phyloP scores from a whole-genome alignment of 2,329 filamentous ascomycete genomes.

The Helotiales sp. region DNA sequence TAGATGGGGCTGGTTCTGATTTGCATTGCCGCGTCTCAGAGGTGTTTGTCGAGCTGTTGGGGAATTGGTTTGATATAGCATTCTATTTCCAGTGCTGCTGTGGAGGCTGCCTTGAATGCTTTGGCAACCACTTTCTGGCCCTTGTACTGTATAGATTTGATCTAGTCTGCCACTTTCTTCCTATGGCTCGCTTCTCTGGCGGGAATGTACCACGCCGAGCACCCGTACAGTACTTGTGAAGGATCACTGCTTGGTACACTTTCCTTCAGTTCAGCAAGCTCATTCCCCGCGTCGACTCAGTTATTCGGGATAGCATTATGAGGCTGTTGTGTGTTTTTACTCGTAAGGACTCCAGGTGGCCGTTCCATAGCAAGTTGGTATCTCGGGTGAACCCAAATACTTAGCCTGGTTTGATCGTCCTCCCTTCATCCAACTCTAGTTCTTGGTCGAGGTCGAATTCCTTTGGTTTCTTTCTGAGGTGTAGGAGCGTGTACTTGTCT shows the following conservation, averaged over 20 bases:
- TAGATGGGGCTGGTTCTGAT: background rate
- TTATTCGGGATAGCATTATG: slow-evolving; percentile 18
- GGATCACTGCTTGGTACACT: slow-evolving; percentile 33
- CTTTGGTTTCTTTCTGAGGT: slow-evolving; percentile 6
- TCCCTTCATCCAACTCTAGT: slow-evolving; percentile 1
- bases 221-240: slow-evolving; percentile 41
- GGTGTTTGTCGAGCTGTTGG: background rate
- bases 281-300: slow-evolving; percentile 12
- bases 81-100: slow-evolving; percentile 7
- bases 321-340: slow-evolving; percentile 12
- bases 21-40: background rate
- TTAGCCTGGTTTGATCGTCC: slow-evolving; percentile 6
- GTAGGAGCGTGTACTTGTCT: slow-evolving; percentile 7
- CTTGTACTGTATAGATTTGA: slow-evolving; percentile 13
- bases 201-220: slow-evolving; percentile 35
- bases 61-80: background rate
- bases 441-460: slow-evolving; percentile 3
- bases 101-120: slow-evolving; percentile 11
- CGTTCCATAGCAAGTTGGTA: background rate
- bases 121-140: background rate
- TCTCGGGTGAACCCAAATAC: slow-evolving; percentile 8
- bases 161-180: slow-evolving; percentile 16
- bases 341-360: background rate
- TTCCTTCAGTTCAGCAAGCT: slow-evolving; percentile 16
- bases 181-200: slow-evolving; percentile 13